phyloP scores from a whole-genome alignment of 2,329 filamentous ascomycete genomes.

The Allantophomopsis lycopodina region DNA sequence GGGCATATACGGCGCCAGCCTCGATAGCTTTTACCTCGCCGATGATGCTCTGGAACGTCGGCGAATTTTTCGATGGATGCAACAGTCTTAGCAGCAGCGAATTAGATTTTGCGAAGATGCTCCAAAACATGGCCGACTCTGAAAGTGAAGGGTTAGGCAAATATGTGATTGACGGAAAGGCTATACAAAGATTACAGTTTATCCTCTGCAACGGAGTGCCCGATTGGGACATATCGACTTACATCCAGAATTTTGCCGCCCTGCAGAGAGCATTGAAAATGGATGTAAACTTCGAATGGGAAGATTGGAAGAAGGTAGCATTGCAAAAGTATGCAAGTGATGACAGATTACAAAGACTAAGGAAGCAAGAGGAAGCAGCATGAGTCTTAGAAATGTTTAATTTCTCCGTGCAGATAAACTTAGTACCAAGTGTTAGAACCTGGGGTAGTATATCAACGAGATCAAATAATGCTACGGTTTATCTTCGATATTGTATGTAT shows the following conservation, averaged over 20 bases:
- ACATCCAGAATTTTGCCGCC: not conserved
- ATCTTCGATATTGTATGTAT: no score
- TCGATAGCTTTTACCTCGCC: constrained; percentile 19
- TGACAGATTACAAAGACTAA: not conserved
- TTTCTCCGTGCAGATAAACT: no score
- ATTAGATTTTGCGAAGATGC: constrained; percentile 10
- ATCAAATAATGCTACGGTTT: no score
- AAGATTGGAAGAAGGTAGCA: not conserved
- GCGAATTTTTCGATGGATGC: constrained; percentile 18
- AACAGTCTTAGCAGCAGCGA: constrained; percentile 15
- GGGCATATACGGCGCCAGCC: constrained; percentile 15
- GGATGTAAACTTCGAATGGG: not conserved
- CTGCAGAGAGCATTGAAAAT: not conserved
- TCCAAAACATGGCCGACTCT: constrained; percentile 3
- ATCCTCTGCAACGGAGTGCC: constrained; percentile 3
- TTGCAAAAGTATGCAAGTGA: not conserved
- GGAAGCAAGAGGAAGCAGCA: no score
- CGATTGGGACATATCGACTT: not conserved
- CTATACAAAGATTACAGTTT: constrained; percentile 9
- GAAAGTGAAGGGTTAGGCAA: constrained; percentile 11
- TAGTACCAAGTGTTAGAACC: no score
- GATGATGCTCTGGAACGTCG: constrained; percentile 21
- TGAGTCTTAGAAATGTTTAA: no score
- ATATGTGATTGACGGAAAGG: constrained; percentile 8
- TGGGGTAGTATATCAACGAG: no score